Conservation (phyloP, 345 rosid genomes). For the Hibiscus mutabilis region DNA sequence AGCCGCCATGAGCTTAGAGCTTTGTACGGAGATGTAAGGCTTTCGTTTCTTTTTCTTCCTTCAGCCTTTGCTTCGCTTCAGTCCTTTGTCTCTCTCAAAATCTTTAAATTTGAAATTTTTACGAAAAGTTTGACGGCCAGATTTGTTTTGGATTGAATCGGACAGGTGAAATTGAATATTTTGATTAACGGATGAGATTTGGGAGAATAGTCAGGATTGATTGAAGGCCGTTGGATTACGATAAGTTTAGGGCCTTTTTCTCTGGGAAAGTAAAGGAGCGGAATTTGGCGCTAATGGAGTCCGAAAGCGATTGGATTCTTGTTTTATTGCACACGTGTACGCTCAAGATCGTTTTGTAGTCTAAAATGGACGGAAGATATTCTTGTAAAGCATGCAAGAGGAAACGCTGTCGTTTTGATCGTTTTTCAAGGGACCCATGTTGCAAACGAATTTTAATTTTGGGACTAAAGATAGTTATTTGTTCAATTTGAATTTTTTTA, state of each 20-base stretch:
- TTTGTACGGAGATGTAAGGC: too few relatives aligned
- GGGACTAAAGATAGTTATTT: neutral
- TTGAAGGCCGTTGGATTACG: neutral
- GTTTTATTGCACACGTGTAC: neutral
- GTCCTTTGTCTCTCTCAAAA: neutral
- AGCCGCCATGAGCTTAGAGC: conserved; percentile 4
- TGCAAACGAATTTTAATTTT: neutral
- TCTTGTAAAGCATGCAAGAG: neutral
- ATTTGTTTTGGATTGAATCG: neutral
- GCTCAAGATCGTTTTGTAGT: neutral
- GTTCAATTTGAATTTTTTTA: neutral
- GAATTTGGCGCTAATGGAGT: conserved; percentile 4
- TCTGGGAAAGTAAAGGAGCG: neutral
- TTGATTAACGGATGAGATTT: neutral
- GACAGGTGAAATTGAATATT: neutral
- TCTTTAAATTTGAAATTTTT: conserved; percentile 2
- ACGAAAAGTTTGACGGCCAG: neutral
- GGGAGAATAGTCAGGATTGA: neutral
- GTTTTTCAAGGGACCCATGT: neutral
- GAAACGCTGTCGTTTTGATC: neutral
- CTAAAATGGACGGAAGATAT: conserved; percentile 1
- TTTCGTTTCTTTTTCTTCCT: neutral
- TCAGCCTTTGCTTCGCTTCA: too few relatives aligned
- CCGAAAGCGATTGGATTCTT: neutral
- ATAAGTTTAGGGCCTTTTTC: neutral